Percentiles rank a stretch among this genome's conserved stretches.
Conservation (phyloP, 495 filamentous ascomycete species). For the Lasiosphaeris hirsuta region DNA sequence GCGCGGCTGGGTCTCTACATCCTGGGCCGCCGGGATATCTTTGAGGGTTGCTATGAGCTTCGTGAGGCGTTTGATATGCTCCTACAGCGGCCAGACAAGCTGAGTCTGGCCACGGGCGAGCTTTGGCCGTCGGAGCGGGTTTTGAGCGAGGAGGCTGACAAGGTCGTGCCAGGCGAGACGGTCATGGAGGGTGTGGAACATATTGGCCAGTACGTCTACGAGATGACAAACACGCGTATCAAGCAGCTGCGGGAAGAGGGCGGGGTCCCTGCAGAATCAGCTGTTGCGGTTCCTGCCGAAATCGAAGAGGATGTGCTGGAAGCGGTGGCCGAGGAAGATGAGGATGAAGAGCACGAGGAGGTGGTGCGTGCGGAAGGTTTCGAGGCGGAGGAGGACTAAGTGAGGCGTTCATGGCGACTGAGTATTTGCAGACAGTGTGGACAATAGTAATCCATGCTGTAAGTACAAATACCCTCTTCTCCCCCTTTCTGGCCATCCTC, state of each 20-base stretch:
- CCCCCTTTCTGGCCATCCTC: too few relatives aligned
- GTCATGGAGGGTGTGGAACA: conserved; percentile 92
- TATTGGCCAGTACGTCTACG: conserved; percentile 92
- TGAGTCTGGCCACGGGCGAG: conserved; percentile 78
- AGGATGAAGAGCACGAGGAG: conserved; percentile 40
- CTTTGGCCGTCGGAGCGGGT: conserved; percentile 70
- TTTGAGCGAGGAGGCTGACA: conserved; percentile 55
- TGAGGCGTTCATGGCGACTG: background rate
- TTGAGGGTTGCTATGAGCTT: conserved; percentile 85
- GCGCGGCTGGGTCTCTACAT: conserved; percentile 91
- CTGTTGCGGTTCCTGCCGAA: background rate
- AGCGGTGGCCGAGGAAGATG: conserved; percentile 47
- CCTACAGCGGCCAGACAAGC: conserved; percentile 70
- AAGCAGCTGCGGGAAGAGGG: conserved; percentile 46
- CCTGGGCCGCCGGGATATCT: conserved; percentile 84
- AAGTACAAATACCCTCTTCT: background rate
- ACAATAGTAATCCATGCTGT: background rate
- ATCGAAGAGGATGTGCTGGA: conserved; percentile 15
- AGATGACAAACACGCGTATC: conserved; percentile 89
- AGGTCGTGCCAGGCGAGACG: conserved; percentile 44
- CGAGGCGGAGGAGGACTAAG: conserved; percentile 31
- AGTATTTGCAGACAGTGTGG: background rate
- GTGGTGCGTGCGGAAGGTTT: conserved; percentile 25
- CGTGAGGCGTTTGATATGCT: conserved; percentile 75
- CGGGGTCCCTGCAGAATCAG: conserved; percentile 28